Evolutionary conservation across 192 early-diverging fungal species (phyloP).

Genomic region (Chytriomyces hyalinus): DNA sequence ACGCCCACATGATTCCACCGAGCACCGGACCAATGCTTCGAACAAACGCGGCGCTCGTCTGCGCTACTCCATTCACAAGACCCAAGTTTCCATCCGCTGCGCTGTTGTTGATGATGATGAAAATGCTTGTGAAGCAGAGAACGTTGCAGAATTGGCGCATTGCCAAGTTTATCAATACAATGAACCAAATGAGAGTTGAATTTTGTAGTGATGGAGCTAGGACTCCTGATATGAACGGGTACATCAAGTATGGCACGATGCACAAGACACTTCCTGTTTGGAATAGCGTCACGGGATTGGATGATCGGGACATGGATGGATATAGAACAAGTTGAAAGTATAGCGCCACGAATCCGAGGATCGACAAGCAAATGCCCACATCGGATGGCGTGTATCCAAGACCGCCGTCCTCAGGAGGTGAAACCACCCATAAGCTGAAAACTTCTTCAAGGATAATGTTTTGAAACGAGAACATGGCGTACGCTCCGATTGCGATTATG

Average conservation of each 20-base stretch:
- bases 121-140: slow-evolving; percentile 34
- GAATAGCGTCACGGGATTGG: slow-evolving; percentile 2
- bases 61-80: slow-evolving; percentile 35
- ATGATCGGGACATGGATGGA: slow-evolving; percentile 9
- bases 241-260: slow-evolving; percentile 25
- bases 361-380: slow-evolving; percentile 16
- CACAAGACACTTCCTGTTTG: slow-evolving; percentile 15
- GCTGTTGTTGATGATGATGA: slow-evolving; percentile 37
- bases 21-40: slow-evolving; percentile 37
- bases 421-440: slow-evolving; percentile 48
- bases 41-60: slow-evolving; percentile 39
- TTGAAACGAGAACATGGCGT: slow-evolving; percentile 43
- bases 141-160: slow-evolving; percentile 37
- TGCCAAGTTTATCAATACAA: slow-evolving; percentile 29
- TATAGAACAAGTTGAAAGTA: slow-evolving; percentile 24
- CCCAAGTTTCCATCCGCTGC: slow-evolving; percentile 24
- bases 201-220: background rate
- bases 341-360: slow-evolving; percentile 15
- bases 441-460: slow-evolving; percentile 56
- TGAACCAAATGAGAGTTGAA: background rate
- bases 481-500: slow-evolving; percentile 34
- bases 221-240: slow-evolving; percentile 22
- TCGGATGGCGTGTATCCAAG: slow-evolving; percentile 24
- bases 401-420: slow-evolving; percentile 44
- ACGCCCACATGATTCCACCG: slow-evolving; percentile 41